Evolutionary conservation across 495 filamentous ascomycete genomes (phyloP).

Genomic region (Aspergillus diversus): DNA sequence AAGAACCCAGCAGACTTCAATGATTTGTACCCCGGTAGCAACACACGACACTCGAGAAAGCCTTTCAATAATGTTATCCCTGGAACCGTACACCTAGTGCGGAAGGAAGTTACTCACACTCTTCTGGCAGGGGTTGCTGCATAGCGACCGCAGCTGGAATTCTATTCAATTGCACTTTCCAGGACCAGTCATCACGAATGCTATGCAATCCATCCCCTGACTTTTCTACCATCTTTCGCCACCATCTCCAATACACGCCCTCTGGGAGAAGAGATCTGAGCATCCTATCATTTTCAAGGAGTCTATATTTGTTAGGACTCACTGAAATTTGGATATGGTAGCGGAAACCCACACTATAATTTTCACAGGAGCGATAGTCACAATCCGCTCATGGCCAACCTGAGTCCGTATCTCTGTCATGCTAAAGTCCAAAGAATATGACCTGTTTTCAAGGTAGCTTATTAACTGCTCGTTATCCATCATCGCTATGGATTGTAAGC

Average conservation of each 20-base stretch:
- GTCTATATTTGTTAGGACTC: neutral
- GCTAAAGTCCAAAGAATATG: conserved; percentile 9
- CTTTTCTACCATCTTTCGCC: conserved; percentile 9
- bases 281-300: conserved; percentile 2
- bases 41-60: conserved; percentile 12
- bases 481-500: neutral
- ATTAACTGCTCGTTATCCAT: conserved; percentile 1
- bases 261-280: neutral
- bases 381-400: neutral
- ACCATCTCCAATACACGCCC: conserved; percentile 7
- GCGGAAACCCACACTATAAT: conserved; percentile 2
- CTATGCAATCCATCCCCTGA: neutral
- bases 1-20: neutral
- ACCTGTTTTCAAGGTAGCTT: neutral
- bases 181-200: conserved; percentile 5
- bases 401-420: conserved; percentile 3
- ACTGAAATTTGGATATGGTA: neutral
- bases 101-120: neutral
- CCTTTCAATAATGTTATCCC: neutral
- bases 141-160: conserved; percentile 10
- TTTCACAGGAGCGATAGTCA: conserved; percentile 1
- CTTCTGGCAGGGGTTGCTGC: conserved; percentile 5
- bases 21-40: conserved; percentile 2
- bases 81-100: neutral
- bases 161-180: conserved; percentile 5